Base-by-base conservation (phyloP, 306 rosid genomes). In the Lathyrus aphaca region DNA sequence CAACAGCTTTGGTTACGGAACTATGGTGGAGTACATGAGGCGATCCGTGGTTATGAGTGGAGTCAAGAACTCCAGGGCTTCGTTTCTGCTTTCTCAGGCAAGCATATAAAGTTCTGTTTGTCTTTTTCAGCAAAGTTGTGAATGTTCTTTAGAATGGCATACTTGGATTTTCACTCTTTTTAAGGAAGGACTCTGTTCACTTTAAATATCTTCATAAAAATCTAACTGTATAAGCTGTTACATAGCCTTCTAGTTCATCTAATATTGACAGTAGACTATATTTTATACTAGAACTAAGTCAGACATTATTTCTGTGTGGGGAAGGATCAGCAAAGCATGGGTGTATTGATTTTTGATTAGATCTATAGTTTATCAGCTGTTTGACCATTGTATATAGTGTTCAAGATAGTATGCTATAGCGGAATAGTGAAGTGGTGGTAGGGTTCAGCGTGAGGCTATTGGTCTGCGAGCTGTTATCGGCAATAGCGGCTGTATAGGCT, bases 51-150 rank as follows among this genome's bases (percentile, higher is more conserved):
- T 23, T 91, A 81, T 75, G 89, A 89, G 32, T 91, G 97, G 97
- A 86, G 80, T 74, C 95, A 75, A 79, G 89, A 89, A 64, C 79
- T 86, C 66, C 86, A 87, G 51, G 82, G 72, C 68, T 78, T 87
- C 37, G 82, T 95, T 27, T 81, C 88, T 42, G 89, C 97, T 65
- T 91, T 88, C 76, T 87, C 97, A 82, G 99, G 99, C 73, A 87
- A 82, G 86, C 68, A 21, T 84, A 72, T 63, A 10, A 0, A n/a
- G 40, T 27, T 21, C 37, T 67, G 8, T 12, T 12, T 27, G 6
- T 21, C 8, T 29, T 32, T 58, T 23, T 30, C 53, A 25, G 2
- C 48, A 27, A 30, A 18, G 11, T 7, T 12, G 15, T 18, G 8
- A 27, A 2, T 1, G 15, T 16, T 55, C 13, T 68, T 35, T n/a